phyloP scores from a whole-genome alignment of 306 rosid species.

The Vigna angularis region DNA sequence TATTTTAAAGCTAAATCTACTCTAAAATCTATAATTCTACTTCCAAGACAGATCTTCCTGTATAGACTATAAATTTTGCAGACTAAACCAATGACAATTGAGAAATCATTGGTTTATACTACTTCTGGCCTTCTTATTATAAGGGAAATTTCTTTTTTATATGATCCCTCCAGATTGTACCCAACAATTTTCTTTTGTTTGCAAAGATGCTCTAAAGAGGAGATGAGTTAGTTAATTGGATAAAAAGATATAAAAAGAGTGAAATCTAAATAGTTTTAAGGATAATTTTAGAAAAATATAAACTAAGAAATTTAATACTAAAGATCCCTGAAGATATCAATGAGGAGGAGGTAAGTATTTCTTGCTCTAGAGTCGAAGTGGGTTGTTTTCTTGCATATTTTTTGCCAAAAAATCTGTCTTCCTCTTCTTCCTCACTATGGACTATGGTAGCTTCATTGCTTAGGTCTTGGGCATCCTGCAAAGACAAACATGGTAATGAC shows the following conservation, averaged over 20 bases:
- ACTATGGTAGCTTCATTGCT: too few species aligned
- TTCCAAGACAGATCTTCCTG: not conserved
- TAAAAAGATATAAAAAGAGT: not conserved
- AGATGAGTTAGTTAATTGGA: not conserved
- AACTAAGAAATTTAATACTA: not conserved
- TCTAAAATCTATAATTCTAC: constrained; percentile 14
- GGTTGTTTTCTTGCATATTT: too few species aligned
- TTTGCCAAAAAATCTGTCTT: too few species aligned
- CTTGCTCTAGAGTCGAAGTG: too few species aligned
- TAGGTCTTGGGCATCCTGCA: too few species aligned
- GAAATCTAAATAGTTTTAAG: not conserved
- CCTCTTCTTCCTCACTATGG: too few species aligned
- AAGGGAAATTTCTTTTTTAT: not conserved
- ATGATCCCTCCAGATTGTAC: not conserved
- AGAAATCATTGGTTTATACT: not conserved
- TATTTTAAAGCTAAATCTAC: constrained; percentile 11
- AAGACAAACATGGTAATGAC: too few species aligned
- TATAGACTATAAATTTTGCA: not conserved
- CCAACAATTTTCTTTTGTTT: not conserved
- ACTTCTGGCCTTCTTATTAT: not conserved
- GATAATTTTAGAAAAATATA: not conserved
- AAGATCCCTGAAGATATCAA: too few species aligned
- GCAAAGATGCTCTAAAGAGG: not conserved
- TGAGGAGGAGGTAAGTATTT: too few species aligned
- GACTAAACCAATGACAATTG: not conserved